These are phyloP conservation scores for Myxozyma mucilagina DNA, from an alignment of 805 yeast species.

Conservation along the genomic window DNA sequence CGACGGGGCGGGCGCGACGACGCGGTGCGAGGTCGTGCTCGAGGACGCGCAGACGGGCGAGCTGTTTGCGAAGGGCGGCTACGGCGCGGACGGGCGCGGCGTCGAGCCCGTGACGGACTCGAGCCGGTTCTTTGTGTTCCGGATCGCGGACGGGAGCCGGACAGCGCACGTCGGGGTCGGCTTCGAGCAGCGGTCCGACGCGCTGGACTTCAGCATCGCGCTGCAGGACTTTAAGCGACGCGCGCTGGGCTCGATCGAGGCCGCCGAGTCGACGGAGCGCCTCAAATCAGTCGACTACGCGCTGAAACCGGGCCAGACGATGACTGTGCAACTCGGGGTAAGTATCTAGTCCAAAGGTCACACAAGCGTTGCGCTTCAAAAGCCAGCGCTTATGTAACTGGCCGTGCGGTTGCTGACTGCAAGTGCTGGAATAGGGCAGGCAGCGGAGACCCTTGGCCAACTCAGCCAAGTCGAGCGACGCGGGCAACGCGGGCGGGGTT, in stretches of 20 bases:
- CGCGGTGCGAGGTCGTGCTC: constrained; percentile 37
- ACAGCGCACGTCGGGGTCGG: constrained; percentile 48
- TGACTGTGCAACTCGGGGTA: constrained; percentile 33
- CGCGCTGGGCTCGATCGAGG: constrained; percentile 4
- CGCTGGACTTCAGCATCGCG: constrained; percentile 44
- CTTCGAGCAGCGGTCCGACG: constrained; percentile 40
- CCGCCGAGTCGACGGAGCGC: not conserved
- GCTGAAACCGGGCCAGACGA: constrained; percentile 35
- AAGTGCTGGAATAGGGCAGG: not conserved
- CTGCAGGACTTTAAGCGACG: constrained; percentile 41
- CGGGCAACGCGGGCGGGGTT: not conserved
- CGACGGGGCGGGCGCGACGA: not conserved
- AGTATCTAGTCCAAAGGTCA: too few relatives aligned
- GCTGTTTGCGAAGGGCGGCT: constrained; percentile 44
- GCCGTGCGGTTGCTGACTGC: too few relatives aligned
- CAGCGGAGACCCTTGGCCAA: not conserved
- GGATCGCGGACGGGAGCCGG: constrained; percentile 39
- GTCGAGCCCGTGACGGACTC: constrained; percentile 41
- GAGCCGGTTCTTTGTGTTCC: constrained; percentile 42
- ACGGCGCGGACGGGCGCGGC: constrained; percentile 38
- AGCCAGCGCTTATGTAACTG: too few relatives aligned
- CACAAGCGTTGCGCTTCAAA: too few relatives aligned
- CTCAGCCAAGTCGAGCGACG: not conserved
- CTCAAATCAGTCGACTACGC: constrained; percentile 31
- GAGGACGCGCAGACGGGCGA: constrained; percentile 38